Evolutionary conservation across 257 asterid species (phyloP).

Genomic region (Solanum gracilifrons): DNA sequence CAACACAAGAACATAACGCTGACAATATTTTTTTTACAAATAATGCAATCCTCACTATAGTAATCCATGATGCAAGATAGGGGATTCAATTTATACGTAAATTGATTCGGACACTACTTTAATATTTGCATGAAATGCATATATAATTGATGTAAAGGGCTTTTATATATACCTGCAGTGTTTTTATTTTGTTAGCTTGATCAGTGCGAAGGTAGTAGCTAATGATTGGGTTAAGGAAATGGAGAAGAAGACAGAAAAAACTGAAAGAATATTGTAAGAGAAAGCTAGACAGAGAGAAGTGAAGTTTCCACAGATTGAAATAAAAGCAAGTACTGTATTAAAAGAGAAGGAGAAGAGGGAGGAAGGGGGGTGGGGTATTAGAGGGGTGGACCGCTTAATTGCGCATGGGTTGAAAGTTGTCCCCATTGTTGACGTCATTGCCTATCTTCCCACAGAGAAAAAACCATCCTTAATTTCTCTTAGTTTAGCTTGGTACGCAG

Average conservation of each 20-base stretch:
- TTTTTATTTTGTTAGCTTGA: background rate
- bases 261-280: background rate
- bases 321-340: background rate
- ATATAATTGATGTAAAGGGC: background rate
- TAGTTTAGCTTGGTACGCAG: rapidly evolving
- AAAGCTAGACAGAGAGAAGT: background rate
- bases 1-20: background rate
- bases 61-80: background rate
- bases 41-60: background rate
- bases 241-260: constrained; percentile 9
- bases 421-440: constrained; percentile 44
- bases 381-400: constrained; percentile 46
- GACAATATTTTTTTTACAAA: too few species aligned
- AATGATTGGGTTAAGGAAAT: background rate
- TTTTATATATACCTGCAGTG: background rate
- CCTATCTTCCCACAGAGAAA: constrained; percentile 8
- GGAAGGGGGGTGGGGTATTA: background rate
- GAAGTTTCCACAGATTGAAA: background rate
- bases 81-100: background rate
- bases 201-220: background rate
- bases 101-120: background rate
- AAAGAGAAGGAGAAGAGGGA: background rate
- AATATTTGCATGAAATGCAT: background rate
- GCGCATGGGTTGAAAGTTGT: constrained; percentile 58
- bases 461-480: background rate